phyloP scores from a whole-genome alignment of 2,329 filamentous ascomycete genomes.

The Trichoderma afroharzianum region DNA sequence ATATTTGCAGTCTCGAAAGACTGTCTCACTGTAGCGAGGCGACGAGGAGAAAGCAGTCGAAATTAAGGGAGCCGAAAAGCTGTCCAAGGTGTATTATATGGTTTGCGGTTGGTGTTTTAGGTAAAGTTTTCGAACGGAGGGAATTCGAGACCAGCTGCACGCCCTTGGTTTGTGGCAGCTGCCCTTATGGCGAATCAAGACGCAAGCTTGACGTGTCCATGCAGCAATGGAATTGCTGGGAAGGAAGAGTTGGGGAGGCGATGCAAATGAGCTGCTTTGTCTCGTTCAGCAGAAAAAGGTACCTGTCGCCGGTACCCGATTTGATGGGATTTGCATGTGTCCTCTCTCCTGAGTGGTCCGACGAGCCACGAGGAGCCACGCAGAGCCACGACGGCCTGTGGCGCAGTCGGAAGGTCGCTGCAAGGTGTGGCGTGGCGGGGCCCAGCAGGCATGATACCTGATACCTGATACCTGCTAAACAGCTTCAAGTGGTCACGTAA shows the following conservation, averaged over 20 bases:
- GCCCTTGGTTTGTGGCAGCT: background rate
- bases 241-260: constrained; percentile 10
- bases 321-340: constrained; percentile 9
- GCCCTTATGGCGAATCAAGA: background rate
- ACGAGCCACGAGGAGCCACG: background rate
- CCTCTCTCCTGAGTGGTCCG: constrained; percentile 11
- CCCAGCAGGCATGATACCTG: constrained; percentile 1
- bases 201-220: constrained; percentile 2
- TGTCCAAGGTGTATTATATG: background rate
- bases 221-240: constrained; percentile 11
- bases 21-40: constrained; percentile 23
- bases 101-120: background rate
- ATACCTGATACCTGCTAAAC: background rate
- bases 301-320: background rate
- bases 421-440: constrained; percentile 15
- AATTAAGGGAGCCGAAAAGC: background rate
- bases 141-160: background rate
- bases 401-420: background rate
- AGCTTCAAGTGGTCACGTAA: constrained; percentile 4
- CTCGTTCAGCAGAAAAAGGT: background rate
- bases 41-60: background rate
- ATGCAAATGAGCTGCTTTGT: constrained; percentile 12
- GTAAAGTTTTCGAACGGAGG: background rate
- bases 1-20: constrained; percentile 28
- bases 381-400: constrained; percentile 4